phyloP scores from a whole-genome alignment of 768 basidiomycete species.

The Suillus luteus region DNA sequence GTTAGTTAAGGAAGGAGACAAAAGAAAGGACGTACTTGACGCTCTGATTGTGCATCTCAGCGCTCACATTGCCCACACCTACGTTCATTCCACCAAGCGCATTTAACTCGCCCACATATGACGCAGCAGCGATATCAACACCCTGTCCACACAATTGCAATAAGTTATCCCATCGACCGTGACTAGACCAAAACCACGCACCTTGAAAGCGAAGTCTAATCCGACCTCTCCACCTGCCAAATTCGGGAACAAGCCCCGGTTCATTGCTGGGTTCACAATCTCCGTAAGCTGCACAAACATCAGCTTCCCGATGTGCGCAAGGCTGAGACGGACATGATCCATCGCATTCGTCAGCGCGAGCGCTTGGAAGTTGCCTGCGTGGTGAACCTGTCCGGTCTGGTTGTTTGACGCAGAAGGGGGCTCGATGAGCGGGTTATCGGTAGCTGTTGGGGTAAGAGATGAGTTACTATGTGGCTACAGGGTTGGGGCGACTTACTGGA shows the following conservation, averaged over 20 bases:
- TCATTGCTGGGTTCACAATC: conserved; percentile 59
- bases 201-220: conserved; percentile 77
- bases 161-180: neutral
- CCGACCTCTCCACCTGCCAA: conserved; percentile 80
- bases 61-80: conserved; percentile 80
- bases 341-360: conserved; percentile 84
- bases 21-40: conserved; percentile 65
- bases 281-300: conserved; percentile 65
- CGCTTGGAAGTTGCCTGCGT: conserved; percentile 91
- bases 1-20: neutral
- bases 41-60: conserved; percentile 92
- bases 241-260: conserved; percentile 79
- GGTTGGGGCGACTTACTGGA: conserved; percentile 55
- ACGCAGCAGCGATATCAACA: conserved; percentile 80
- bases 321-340: conserved; percentile 79
- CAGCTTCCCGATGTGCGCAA: conserved; percentile 72
- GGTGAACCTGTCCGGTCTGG: conserved; percentile 53
- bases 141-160: conserved; percentile 39
- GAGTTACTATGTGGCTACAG: neutral
- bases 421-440: conserved; percentile 86
- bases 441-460: conserved; percentile 47
- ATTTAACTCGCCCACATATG: conserved; percentile 82
- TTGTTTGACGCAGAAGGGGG: conserved; percentile 62
- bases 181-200: conserved; percentile 7
- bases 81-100: conserved; percentile 75